Evolutionary conservation across 768 basidiomycete genomes (phyloP), one percentile per base, ranked within the genome.

Genomic region (Pleurotus eryngii): DNA sequence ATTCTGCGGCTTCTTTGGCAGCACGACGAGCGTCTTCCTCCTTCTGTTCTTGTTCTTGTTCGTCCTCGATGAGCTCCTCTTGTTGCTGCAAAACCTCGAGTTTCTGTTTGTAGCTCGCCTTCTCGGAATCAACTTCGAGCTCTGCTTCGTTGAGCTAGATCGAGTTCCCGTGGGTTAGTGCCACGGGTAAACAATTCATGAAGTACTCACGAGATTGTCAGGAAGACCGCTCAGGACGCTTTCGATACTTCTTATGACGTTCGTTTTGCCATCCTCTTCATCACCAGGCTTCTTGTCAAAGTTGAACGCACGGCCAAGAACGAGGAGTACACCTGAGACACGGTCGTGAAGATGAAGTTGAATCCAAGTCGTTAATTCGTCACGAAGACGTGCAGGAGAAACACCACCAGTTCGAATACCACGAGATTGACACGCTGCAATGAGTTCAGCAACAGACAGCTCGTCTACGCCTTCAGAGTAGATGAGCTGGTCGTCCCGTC

Each of bases 11-110:
- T 71, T 90, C 92, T 64, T 86, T 85, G 68, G 86, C 86, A 46
- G 87, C 89, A 57, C 90, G 88, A 42, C 93, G 87, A n/a, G 92
- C 90, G 68, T 90, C 86, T 69, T 94, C 90, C 69, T 93, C 92
- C 74, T 95, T 90, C 72, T 95, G 88, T 61, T 99, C 97, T 72
- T 99, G 97, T 69, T 98, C 97, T 61, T 95, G 86, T 73, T 99
- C 97, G 70, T 99, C 97, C 68, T 99, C 95, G 68, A 99, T 99
- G 60, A 99, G 92, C 70, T 99, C 97, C 69, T 99, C 92, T 72
- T 99, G 97, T 65, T 99, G 92, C 65, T 97, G 93, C 68, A 99
- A 76, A 22, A 99, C 96, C 61, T 98, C 97, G 56, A 99, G 83
- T 73, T 96, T 97, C 78, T 98, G 92, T 78, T 97, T 96, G 82